Conservation (phyloP, 257 asterid species). For the Apocynum venetum region DNA sequence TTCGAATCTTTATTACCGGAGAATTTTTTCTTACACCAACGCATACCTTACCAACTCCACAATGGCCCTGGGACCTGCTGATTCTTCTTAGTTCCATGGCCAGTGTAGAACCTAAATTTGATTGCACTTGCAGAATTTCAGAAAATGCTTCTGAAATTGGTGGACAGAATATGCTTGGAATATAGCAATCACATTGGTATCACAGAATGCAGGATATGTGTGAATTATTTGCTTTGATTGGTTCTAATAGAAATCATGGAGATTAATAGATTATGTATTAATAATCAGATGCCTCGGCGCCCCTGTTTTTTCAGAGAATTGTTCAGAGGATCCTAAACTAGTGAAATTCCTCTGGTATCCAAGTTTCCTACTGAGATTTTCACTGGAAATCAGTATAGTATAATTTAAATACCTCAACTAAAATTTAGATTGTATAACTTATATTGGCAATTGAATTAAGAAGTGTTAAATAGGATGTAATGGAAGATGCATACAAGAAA, state of each 20-base stretch:
- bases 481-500: conserved; percentile 5
- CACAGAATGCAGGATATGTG: neutral
- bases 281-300: neutral
- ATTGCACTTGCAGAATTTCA: neutral
- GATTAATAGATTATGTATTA: neutral
- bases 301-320: neutral
- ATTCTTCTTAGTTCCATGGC: neutral
- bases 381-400: neutral
- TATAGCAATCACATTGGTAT: neutral
- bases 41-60: too few species aligned
- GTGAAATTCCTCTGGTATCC: neutral
- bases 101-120: neutral
- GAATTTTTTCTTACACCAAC: too few species aligned
- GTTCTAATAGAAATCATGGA: neutral
- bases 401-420: neutral
- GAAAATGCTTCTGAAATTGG: neutral
- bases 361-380: neutral
- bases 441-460: neutral
- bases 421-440: neutral
- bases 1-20: too few species aligned
- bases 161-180: too few species aligned
- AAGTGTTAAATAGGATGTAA: neutral
- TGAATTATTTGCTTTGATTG: too few species aligned
- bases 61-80: too few species aligned
- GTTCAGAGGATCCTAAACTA: neutral